These are phyloP conservation scores for Thielaviopsis musarum DNA, from an alignment of 2,329 filamentous ascomycete genomes.

Conservation along the genomic window DNA sequence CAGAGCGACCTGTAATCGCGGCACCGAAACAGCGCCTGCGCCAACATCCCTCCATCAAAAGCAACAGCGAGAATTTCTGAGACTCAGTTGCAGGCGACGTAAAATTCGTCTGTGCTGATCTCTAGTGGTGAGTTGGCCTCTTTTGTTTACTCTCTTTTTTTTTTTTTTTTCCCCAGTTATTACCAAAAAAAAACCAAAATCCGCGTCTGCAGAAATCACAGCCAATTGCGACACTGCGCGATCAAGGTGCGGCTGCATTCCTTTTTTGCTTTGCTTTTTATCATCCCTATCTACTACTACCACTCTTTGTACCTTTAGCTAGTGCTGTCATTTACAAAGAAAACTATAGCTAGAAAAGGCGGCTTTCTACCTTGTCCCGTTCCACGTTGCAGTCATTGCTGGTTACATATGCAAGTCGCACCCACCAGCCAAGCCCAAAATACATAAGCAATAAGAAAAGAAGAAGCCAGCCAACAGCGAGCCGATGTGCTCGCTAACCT, in stretches of 20 bases:
- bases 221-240: neutral
- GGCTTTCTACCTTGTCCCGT: too few relatives aligned
- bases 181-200: too few relatives aligned
- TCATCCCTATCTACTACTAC: neutral
- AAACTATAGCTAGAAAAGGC: too few relatives aligned
- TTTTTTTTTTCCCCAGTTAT: neutral
- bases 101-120: slow-evolving; percentile 46
- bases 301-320: too few relatives aligned
- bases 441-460: neutral
- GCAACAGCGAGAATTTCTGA: slow-evolving; percentile 17
- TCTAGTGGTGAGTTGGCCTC: slow-evolving; percentile 30
- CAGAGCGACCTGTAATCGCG: neutral
- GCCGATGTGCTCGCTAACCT: neutral
- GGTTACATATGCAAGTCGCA: too few relatives aligned
- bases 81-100: slow-evolving; percentile 43
- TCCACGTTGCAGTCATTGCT: too few relatives aligned
- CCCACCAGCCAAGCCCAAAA: neutral
- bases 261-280: neutral
- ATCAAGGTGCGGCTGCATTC: neutral
- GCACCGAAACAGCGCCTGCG: neutral
- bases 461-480: neutral
- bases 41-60: neutral
- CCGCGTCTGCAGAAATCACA: neutral
- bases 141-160: neutral
- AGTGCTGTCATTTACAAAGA: too few relatives aligned